Base-by-base conservation (phyloP, 306 rosid species). In the Ormosia semicastrata region DNA sequence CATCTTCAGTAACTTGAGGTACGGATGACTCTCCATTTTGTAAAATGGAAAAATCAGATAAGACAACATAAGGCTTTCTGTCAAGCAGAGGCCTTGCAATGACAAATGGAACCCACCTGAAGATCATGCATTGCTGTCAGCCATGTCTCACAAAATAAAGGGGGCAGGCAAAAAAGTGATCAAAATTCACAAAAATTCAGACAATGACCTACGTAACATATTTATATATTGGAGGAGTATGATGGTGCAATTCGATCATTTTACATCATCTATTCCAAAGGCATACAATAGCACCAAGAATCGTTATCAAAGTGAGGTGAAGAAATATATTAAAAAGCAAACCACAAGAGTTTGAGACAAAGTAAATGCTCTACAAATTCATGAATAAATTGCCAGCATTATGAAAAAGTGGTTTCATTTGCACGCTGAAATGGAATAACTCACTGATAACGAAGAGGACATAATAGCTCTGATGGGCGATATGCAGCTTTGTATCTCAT, bases 401-500 rank as follows among this genome's bases (percentile, higher is more conserved):
- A 50, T n/a, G 49, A 80, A 17, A 30, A 17, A 33, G 82, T 14
- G 57, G 50, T 50, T 29, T 47, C 15, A 15, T 56, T 62, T 41
- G 56, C 71, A 70, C 33, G 60, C n/a, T 77, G 76, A 77, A 46
- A 75, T 74, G 73, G 10, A 82, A 83, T 40, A 79, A 93, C 97
- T 92, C 83, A 96, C 99, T 79, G 82, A 85, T 96, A 93, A 15
- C 90, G 97, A 65, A 96, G 92, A 62, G 99, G 99, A 59, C 98
- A 96, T 71, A 96, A 89, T 71, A 96, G 97, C 87, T 92, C 94
- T 4, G 98, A 93, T 0, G 99, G 99, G 75, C 67, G 53, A 90
- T 92, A 96, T 33, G 94, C 85, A 72, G 99, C 98, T 87, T 96
- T 96, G 73, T 96, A 96, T 83, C 93, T 96, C 99, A 96, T 96